A percentile compares a stretch with the other conserved stretches of the same genome.
phyloP scores from a whole-genome alignment of 169 alveolate genomes.

The Eimeria zaria region DNA sequence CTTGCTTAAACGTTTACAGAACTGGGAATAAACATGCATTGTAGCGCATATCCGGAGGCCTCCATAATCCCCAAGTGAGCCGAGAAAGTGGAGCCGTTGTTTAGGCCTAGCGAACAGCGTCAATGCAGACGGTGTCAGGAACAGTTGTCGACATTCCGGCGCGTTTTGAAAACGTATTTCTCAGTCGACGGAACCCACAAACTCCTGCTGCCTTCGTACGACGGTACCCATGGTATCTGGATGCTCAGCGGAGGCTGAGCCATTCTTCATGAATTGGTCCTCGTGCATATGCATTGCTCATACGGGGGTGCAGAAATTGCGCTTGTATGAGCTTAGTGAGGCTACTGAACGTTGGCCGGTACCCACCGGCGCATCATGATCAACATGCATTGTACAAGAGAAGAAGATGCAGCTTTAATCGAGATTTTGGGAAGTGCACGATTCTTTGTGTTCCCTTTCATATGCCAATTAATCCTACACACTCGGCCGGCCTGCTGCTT shows the following conservation, averaged over 20 bases:
- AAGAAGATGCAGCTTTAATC: not conserved
- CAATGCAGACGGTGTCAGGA: not conserved
- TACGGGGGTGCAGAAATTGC: not conserved
- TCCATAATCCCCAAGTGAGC: too few species aligned
- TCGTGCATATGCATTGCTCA: not conserved
- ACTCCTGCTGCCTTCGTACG: not conserved
- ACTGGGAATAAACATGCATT: too few species aligned
- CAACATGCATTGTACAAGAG: not conserved
- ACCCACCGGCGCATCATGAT: too few species aligned
- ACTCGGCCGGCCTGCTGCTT: not conserved
- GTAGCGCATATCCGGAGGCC: too few species aligned
- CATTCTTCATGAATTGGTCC: not conserved
- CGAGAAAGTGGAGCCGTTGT: not conserved
- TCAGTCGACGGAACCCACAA: not conserved
- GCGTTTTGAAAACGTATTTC: not conserved
- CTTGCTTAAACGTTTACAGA: too few species aligned
- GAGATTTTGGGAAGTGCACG: not conserved
- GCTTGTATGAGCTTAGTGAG: not conserved
- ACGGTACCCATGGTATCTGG: not conserved
- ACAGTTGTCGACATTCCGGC: not conserved
- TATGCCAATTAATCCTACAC: not conserved
- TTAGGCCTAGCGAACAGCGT: not conserved
- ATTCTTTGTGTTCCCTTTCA: not conserved
- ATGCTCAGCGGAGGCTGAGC: not conserved
- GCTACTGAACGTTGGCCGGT: too few species aligned